Base-by-base conservation (phyloP, 2,329 filamentous ascomycete species). In the Calonectria ilicicola region DNA sequence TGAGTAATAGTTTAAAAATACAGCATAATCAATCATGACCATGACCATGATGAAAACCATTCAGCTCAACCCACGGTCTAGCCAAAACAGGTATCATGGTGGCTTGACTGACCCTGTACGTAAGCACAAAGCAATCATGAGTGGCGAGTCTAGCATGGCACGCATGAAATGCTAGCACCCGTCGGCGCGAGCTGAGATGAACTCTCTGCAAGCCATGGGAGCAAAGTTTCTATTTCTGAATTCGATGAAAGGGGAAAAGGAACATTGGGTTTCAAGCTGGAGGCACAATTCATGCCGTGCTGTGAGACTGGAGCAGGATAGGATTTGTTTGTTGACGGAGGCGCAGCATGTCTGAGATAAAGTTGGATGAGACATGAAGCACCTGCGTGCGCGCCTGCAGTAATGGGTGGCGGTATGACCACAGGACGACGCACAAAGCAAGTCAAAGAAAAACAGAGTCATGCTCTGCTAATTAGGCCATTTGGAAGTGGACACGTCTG, bases 341-440 rank as follows among this genome's bases (percentile, higher is more conserved):
- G 62, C 44, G 69, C 44, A 63, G 63, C 63, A 60, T 65, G 58
- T 67, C 26, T 64, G 65, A 68, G 60, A 63, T 72, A 51, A 21
- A 67, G 65, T 60, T 42, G 51, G 23, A 44, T 49, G 66, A 63
- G 23, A 46, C 47, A 60, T 5, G 21, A 40, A 40, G 53, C 53
- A 35, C 53, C 29, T 40, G 32, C 35, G 21, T 21, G 17, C 23
- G 35, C 35, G n/a, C 14, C 19, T 40, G 53, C 14, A 19, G 29
- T 14, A 17, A n/a, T 9, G 17, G 27, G 19, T 19, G 44, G 19
- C 23, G 40, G 27, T 38, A 63, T 46, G 26, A 65, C 49, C 35
- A 29, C 40, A 65, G 32, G 64, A 6, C n/a, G 56, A 58, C 42
- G 56, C 35, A n/a, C 53, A 47, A 53, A 46, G 26, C 62, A 51